phyloP scores from a whole-genome alignment of 78 protist species.

The Monocercomonoides exilis region DNA sequence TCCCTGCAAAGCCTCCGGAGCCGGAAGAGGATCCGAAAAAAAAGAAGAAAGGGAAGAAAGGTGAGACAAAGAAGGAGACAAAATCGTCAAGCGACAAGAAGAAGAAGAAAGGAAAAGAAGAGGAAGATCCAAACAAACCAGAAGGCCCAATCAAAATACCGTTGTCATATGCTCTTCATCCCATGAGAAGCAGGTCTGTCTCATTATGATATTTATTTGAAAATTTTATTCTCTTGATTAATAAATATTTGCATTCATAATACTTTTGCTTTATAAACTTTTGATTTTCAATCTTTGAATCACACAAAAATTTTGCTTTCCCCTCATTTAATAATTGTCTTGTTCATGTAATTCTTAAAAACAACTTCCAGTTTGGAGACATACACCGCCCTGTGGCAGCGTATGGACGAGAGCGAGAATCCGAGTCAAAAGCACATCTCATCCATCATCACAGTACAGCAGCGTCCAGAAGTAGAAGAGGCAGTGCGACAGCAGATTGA shows the following conservation, averaged over 20 bases:
- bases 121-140: not conserved
- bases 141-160: not conserved
- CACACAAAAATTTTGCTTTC: too few relatives aligned
- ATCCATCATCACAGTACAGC: not conserved
- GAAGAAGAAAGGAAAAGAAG: not conserved
- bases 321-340: not conserved
- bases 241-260: too few relatives aligned
- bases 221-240: too few relatives aligned
- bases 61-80: not conserved
- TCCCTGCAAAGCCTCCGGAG: not conserved
- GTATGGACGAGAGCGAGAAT: not conserved
- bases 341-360: not conserved
- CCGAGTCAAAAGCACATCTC: not conserved
- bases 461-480: not conserved
- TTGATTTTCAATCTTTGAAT: too few relatives aligned
- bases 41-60: not conserved
- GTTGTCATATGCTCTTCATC: not conserved
- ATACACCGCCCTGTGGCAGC: not conserved
- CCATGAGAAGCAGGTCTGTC: not conserved
- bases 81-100: not conserved
- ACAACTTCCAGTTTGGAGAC: not conserved
- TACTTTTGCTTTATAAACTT: too few relatives aligned
- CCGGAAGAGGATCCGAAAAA: not conserved
- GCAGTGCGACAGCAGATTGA: not conserved
- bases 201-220: too few relatives aligned